Evolutionary conservation across 257 asterid species (phyloP), one percentile per base, ranked within the genome.

Genomic region (Coffea eugenioides): DNA sequence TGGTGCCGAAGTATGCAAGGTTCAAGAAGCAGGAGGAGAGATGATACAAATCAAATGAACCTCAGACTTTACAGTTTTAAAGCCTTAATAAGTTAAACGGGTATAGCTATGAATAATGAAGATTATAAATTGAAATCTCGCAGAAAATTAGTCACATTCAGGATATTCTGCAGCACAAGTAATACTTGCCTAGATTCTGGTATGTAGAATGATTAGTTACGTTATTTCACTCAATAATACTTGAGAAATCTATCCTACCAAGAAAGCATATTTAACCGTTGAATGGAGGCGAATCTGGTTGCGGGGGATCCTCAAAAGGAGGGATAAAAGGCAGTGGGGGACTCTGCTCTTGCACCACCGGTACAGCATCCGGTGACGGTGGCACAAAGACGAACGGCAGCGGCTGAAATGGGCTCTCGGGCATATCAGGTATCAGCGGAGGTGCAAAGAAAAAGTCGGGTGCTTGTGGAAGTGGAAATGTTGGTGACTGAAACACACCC

Each of bases 371-470:
- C 11, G 75, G 76, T 15, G 71, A 75, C 8, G 73, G 52, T 0
- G 80, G 83, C 8, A 80, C 15, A 1, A 62, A 23, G 18, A 65
- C 56, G 67, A 74, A 69, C 20, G 83, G 80, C 25, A 68, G 52
- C 23, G 80, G 76, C 70, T 43, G 73, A 72, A 72, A 43, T 36
- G 78, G 78, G 41, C 65, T 79, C 10, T 72, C 25, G 20, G 84
- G 61, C 5, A 36, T 52, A 20, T 79, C 78, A 34, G 75, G 74
- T 51, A 67, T 39, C 70, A 18, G 59, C 1, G 86, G 84, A 66
- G 84, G 87, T 49, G 85, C 76, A 73, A 82, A 46, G 82, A 82
- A 73, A 57, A 49, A 8, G 6, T 66, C 64, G 23, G 82, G 85
- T 12, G 82, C 20, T 45, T 65, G 74, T 8, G 77, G 82, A 65